Percentiles rank a stretch among this genome's conserved stretches.
These are phyloP conservation scores for Fusarium continuum DNA, from an alignment of 2,329 filamentous ascomycete species.

Conservation along the genomic window DNA sequence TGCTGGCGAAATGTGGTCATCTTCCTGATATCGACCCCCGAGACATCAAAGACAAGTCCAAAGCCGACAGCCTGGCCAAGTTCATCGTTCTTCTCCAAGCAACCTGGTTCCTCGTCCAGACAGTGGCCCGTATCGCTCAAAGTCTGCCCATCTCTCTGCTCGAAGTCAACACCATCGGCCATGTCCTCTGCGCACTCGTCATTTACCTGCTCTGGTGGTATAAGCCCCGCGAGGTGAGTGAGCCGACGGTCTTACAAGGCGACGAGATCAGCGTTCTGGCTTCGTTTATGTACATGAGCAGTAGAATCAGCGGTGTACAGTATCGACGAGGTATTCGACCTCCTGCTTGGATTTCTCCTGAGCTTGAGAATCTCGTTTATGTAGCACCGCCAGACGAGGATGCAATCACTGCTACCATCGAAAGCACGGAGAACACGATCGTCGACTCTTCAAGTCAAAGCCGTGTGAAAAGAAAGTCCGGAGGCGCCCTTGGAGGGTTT, in stretches of 20 bases:
- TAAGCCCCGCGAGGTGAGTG: neutral
- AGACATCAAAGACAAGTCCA: neutral
- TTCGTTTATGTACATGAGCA: neutral
- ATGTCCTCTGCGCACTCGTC: neutral
- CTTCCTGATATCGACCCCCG: neutral
- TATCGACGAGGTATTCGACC: neutral
- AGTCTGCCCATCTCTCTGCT: neutral
- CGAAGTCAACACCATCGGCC: neutral
- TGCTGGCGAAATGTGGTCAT: neutral
- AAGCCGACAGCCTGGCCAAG: neutral
- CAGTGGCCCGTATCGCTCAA: neutral
- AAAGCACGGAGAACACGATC: neutral
- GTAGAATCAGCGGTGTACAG: neutral
- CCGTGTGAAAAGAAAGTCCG: neutral
- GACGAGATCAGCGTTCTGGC: neutral
- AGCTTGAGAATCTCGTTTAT: neutral
- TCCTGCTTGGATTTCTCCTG: neutral
- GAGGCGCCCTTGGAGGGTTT: neutral
- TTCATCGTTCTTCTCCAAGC: neutral
- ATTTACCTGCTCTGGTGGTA: neutral
- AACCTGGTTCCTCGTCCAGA: neutral
- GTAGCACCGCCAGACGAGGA: neutral
- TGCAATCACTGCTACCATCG: neutral
- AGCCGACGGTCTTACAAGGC: neutral
- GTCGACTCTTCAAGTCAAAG: neutral